Conservation (phyloP, 352 stramenopile genomes). For the Achlya hypogyna region DNA sequence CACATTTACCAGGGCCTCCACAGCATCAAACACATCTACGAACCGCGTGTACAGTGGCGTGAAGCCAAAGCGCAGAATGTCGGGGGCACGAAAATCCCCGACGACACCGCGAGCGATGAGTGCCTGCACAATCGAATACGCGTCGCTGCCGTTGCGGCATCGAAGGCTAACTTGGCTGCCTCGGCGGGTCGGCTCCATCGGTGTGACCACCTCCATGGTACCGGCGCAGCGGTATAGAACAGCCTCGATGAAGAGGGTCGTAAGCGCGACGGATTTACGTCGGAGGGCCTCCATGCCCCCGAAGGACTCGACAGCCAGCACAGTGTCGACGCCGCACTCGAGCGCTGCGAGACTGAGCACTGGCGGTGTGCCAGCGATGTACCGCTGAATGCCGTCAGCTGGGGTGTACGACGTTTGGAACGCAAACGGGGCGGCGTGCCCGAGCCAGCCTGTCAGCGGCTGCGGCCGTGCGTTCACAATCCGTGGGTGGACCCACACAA, state of each 20-base stretch:
- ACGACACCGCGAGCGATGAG: conserved; percentile 13
- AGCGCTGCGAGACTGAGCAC: conserved; percentile 6
- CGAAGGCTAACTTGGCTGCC: conserved; percentile 15
- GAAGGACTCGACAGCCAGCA: background rate
- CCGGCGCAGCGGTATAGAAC: background rate
- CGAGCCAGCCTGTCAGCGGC: conserved; percentile 10
- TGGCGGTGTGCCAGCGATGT: background rate
- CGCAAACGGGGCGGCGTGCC: conserved; percentile 5
- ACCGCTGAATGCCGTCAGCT: conserved; percentile 10
- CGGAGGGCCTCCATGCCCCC: conserved; percentile 10
- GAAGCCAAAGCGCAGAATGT: conserved; percentile 18
- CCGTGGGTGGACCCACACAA: conserved; percentile 10
- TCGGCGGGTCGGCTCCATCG: background rate
- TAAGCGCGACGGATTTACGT: conserved; percentile 8
- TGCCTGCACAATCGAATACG: conserved; percentile 15
- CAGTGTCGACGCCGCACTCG: conserved; percentile 10
- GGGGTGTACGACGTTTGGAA: background rate
- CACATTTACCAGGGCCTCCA: background rate
- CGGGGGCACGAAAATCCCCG: conserved; percentile 15
- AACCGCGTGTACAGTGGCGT: conserved; percentile 20
- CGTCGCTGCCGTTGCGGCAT: background rate
- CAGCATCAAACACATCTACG: conserved; percentile 15
- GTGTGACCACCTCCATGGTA: conserved; percentile 8
- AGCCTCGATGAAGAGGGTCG: conserved; percentile 3
- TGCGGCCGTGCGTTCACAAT: background rate